Evolutionary conservation across 2,329 filamentous ascomycete species (phyloP).

Genomic region (Aspergillus brasiliensis): DNA sequence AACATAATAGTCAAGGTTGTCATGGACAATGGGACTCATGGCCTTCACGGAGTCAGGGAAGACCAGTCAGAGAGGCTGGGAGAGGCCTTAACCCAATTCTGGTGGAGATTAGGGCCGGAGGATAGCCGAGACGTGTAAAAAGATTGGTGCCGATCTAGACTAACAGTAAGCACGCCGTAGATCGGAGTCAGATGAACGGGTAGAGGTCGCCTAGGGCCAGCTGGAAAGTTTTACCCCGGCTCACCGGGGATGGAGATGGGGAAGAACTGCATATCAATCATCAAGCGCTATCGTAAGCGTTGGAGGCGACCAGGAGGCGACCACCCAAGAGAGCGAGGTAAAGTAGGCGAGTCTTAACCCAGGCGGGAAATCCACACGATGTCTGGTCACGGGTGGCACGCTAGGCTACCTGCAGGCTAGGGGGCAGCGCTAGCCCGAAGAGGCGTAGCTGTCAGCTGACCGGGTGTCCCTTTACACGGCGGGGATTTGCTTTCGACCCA

Average conservation of each 20-base stretch:
- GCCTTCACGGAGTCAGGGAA: neutral
- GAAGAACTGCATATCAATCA: neutral
- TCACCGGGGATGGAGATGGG: neutral
- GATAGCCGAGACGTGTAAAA: constrained; percentile 1
- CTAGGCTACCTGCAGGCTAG: neutral
- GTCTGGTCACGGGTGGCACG: neutral
- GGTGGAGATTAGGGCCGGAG: neutral
- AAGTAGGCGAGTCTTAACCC: neutral
- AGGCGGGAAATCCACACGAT: constrained; percentile 1
- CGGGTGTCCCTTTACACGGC: constrained; percentile 9
- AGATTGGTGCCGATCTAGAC: neutral
- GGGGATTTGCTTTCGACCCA: neutral
- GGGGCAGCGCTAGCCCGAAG: neutral
- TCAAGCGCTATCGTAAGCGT: neutral
- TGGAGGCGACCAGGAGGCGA: neutral
- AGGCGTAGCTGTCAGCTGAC: neutral
- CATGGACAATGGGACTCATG: no score
- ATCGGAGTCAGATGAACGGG: neutral
- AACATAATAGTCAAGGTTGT: neutral
- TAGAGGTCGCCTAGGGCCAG: neutral
- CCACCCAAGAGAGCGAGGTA: neutral
- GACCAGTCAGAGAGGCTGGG: constrained; percentile 4
- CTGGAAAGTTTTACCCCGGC: constrained; percentile 1
- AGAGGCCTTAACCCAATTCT: constrained; percentile 4
- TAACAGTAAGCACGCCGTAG: neutral